Percentiles rank a stretch among this genome's conserved stretches.
Evolutionary conservation across 257 asterid species (phyloP).

Genomic region (Thymus quinquecostatus): DNA sequence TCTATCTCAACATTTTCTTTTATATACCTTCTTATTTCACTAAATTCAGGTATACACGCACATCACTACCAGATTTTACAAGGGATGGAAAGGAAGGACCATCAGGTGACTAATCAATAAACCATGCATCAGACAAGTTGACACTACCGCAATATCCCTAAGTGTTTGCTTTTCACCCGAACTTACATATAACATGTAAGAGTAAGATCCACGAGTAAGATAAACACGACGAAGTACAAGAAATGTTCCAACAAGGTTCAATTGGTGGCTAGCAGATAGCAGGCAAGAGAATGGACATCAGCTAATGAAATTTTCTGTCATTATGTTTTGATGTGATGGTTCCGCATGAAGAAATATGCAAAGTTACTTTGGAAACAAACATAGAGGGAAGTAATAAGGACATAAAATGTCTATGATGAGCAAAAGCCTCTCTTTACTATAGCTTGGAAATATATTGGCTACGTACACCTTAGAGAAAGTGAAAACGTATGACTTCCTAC

Average conservation of each 20-base stretch:
- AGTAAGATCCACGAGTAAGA: not conserved
- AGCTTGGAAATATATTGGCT: too few species aligned
- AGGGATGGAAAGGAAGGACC: not conserved
- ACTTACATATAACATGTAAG: not conserved
- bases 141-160: not conserved
- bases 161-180: constrained; percentile 6
- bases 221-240: not conserved
- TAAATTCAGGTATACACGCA: not conserved
- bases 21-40: too few species aligned
- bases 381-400: not conserved
- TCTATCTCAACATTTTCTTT: too few species aligned
- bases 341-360: not conserved
- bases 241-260: not conserved
- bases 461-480: too few species aligned
- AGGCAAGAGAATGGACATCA: not conserved
- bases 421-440: too few species aligned
- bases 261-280: not conserved
- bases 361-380: not conserved
- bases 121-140: not conserved
- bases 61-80: not conserved
- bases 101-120: not conserved
- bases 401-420: too few species aligned
- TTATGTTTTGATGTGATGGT: too few species aligned
- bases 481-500: too few species aligned
- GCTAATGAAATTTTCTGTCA: not conserved